Conservation (phyloP, 2,329 filamentous ascomycete genomes). For the Aaosphaeria arxii region DNA sequence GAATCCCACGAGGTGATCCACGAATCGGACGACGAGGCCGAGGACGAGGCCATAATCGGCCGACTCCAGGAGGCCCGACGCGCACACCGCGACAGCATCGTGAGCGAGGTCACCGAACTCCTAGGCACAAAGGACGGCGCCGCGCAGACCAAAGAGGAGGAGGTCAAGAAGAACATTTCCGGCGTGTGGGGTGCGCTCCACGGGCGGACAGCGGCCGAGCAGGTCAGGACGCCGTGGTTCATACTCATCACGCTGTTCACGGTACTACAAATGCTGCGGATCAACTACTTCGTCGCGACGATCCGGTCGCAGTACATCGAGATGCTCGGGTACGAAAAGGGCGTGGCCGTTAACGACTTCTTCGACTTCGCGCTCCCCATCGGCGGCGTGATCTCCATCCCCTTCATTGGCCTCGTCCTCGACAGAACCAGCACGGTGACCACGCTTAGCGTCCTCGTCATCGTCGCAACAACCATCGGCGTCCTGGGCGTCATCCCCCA, state of each 20-base stretch:
- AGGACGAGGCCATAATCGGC: conserved; percentile 46
- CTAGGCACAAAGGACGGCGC: conserved; percentile 64
- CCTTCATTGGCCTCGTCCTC: conserved; percentile 78
- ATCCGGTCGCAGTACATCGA: conserved; percentile 78
- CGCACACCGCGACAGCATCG: conserved; percentile 59
- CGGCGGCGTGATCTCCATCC: conserved; percentile 79
- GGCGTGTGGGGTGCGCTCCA: conserved; percentile 89
- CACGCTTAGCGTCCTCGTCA: conserved; percentile 68
- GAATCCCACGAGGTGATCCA: conserved; percentile 44
- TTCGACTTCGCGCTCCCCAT: conserved; percentile 84
- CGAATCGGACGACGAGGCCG: conserved; percentile 54
- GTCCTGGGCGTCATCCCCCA: conserved; percentile 71
- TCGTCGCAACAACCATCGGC: conserved; percentile 70
- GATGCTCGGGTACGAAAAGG: conserved; percentile 61
- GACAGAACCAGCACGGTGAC: conserved; percentile 72
- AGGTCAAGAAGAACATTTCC: conserved; percentile 65
- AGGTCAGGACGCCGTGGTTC: conserved; percentile 82
- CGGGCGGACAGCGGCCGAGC: conserved; percentile 64
- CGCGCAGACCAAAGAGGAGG: conserved; percentile 63
- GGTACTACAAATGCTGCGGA: conserved; percentile 62
- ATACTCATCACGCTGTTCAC: conserved; percentile 81
- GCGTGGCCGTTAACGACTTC: conserved; percentile 72
- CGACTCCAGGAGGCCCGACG: conserved; percentile 54
- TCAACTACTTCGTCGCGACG: conserved; percentile 93
- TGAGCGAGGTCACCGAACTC: conserved; percentile 70